Evolutionary conservation across 2,329 filamentous ascomycete species (phyloP), one percentile per base, ranked within the genome.

Genomic region (Alternaria incomplexa): DNA sequence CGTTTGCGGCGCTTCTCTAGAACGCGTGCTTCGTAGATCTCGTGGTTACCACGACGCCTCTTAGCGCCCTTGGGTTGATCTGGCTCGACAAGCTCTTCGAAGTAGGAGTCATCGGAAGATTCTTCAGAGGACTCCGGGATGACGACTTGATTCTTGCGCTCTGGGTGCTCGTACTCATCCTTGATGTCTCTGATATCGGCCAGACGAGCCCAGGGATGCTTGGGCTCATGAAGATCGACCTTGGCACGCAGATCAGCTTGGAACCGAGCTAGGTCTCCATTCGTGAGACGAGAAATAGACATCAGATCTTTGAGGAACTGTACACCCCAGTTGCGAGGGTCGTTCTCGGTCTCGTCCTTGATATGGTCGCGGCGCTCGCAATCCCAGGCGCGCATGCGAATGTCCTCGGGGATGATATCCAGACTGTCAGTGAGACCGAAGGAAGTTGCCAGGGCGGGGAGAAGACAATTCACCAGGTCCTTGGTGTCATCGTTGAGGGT

Each of bases 341-440:
- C 75, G 28, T 77, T 71, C 61, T 79, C 77, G 0, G 75, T 70
- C 61, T 77, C 30, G 54, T 71, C 64, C 50, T 72, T 74, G 67
- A 78, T 77, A 58, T 78, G 75, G 17, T 78, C 75, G 20, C 75
- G 72, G 13, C 75, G 68, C 25, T 77, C 75, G 32, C 73, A 75
- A 62, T 79, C 77, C 75, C 76, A 79, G 9, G 64, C 62, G n/a
- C 77, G 75, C 76, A 79, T 78, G 47, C 76, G 74, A 32, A 79
- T 78, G n/a, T 78, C 73, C 26, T 72, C 61, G 1, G 76, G 77
- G 28, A 79, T 77, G 59, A 77, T 70, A 1, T 77, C 72, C 7
- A 69, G 52, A 5, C 65, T 53, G n/a, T 74, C 62, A 1, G 65
- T 36, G 23, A 77, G 46, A 0, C 67, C 58, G 50, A 72, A 79